Evolutionary conservation across 2,329 filamentous ascomycete genomes (phyloP), one percentile per base, ranked within the genome.

Genomic region (Simplicillium aogashimaense): DNA sequence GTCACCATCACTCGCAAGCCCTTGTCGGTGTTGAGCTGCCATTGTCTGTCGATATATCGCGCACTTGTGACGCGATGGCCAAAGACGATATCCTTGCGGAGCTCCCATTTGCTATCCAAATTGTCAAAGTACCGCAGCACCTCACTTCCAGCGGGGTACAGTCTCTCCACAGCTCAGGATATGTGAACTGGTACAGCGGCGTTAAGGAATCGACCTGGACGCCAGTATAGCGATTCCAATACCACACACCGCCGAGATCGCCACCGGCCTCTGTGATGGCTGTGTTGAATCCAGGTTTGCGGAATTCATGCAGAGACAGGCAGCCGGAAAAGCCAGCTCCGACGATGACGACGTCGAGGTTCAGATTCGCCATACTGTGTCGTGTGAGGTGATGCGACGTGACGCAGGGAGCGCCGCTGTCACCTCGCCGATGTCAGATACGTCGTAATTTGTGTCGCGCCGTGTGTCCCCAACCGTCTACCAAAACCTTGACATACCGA

Each of bases 81-180:
- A 51, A 71, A 76, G 7, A 56, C 54, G 12, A 58, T 62, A 34
- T 70, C 61, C 28, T 63, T 66, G 30, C 59, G 63, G 4, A 72
- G 50, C 15, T 63, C 53, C 36, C 67, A 55, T 2, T 60, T 60
- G 17, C 65, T 54, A 36, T 64, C 68, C 3, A 72, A 58, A 42
- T 70, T 65, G 13, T 57, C 50, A 36, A 74, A 71, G 48, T 75
- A 74, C 3, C 38, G 45, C 12, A 58, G 57, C 2, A 73, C 45
- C 42, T 74, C 65, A 6, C 54, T 47, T 39, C 58, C 54, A 16
- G 41, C 50, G 2, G 66, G 63, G 39, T 62, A 69, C 28, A 55
- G 35, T 61, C 58, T 17, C 62, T 55, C 51, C 57, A 69, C 3
- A 67, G 54, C 28, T 66, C 62, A 0, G 52, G 53, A 7, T 57